Evolutionary conservation across 495 filamentous ascomycete genomes (phyloP).

Genomic region (Halenospora varia): DNA sequence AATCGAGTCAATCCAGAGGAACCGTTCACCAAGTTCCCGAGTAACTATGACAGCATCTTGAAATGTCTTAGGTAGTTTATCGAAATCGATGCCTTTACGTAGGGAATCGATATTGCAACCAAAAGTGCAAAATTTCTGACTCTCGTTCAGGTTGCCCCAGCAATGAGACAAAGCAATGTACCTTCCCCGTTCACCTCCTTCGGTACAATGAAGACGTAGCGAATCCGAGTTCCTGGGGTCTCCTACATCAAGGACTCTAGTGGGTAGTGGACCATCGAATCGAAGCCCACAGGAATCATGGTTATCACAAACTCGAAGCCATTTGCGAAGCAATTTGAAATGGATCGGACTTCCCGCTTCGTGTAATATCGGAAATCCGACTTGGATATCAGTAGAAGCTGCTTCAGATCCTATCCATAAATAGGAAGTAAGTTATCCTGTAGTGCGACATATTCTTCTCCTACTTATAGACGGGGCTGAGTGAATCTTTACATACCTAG

Average conservation of each 20-base stretch:
- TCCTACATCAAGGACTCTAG: neutral
- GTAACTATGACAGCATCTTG: slow-evolving; percentile 6
- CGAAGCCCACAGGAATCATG: neutral
- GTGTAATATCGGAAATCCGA: neutral
- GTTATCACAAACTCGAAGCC: neutral
- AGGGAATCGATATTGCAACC: neutral
- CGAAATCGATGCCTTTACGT: neutral
- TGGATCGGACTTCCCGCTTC: neutral
- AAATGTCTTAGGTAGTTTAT: slow-evolving; percentile 9
- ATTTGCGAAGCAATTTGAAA: neutral
- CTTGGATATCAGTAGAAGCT: neutral
- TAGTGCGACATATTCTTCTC: neutral
- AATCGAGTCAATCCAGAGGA: neutral
- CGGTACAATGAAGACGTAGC: neutral
- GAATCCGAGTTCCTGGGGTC: neutral
- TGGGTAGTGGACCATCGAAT: neutral
- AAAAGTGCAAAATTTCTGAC: neutral
- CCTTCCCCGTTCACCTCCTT: neutral
- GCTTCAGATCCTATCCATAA: neutral
- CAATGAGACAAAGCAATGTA: slow-evolving; percentile 5
- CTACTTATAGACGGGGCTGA: neutral
- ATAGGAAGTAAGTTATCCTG: neutral
- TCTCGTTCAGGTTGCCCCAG: neutral
- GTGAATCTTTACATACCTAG: neutral
- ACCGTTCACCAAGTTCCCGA: slow-evolving; percentile 1